A percentile compares a stretch with the other conserved stretches of the same genome.
These are phyloP conservation scores for Petrea volubilis DNA, from an alignment of 257 asterid species.

Conservation along the genomic window DNA sequence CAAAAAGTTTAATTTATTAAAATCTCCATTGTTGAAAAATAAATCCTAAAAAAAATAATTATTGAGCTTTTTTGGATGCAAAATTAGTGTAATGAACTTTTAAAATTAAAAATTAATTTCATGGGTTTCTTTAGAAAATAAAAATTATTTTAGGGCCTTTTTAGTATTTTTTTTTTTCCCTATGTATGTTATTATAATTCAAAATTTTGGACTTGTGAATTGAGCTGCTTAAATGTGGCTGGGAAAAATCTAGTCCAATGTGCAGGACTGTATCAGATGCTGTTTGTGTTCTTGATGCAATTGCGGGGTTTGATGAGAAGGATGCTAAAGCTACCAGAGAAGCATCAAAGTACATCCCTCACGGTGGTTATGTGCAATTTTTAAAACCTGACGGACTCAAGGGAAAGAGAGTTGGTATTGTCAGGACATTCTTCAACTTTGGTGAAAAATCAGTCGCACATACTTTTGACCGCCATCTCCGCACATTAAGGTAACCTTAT, in stretches of 20 bases:
- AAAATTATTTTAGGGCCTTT: too few relatives aligned
- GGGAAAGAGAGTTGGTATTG: constrained; percentile 47
- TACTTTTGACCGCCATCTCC: constrained; percentile 29
- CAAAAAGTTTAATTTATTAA: too few relatives aligned
- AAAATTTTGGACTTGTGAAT: background rate
- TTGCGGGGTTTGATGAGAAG: constrained; percentile 43
- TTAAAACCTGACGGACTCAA: constrained; percentile 41
- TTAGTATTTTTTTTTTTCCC: background rate
- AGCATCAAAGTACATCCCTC: constrained; percentile 41
- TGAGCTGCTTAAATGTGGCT: too few relatives aligned
- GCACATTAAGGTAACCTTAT: constrained; percentile 31
- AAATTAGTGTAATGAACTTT: too few relatives aligned
- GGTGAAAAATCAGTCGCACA: background rate
- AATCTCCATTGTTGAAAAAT: too few relatives aligned
- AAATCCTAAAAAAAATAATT: too few relatives aligned
- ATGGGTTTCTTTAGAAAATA: too few relatives aligned
- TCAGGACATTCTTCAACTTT: constrained; percentile 26
- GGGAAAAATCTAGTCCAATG: constrained; percentile 38
- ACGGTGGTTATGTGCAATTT: constrained; percentile 45
- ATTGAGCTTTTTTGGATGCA: too few relatives aligned
- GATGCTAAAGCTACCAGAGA: constrained; percentile 36
- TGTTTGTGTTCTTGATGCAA: constrained; percentile 49
- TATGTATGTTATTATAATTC: too few relatives aligned
- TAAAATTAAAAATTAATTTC: too few relatives aligned
- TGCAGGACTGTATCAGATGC: constrained; percentile 55